Percentiles rank a stretch among this genome's conserved stretches.
phyloP scores from a whole-genome alignment of 2,329 filamentous ascomycete species.

The Calonectria montana region DNA sequence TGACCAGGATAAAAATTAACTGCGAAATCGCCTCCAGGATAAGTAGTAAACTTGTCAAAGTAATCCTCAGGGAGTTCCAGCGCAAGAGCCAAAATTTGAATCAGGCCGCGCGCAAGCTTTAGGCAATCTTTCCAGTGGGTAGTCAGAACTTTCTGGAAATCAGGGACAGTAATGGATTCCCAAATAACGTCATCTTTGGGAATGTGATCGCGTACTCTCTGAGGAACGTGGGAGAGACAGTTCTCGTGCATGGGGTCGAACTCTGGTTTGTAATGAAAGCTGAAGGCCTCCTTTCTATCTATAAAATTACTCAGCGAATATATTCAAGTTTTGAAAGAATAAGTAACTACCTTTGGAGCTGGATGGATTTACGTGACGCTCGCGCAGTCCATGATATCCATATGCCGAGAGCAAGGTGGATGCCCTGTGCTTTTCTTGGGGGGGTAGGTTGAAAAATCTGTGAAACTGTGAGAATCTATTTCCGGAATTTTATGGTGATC shows the following conservation, averaged over 20 bases:
- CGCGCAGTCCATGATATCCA: not conserved
- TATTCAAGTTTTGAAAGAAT: rapidly evolving
- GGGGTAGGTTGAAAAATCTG: not conserved
- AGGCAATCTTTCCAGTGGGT: slow-evolving; percentile 62
- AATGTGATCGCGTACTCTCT: not conserved
- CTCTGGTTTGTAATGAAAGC: slow-evolving; percentile 11
- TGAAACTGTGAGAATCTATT: not conserved
- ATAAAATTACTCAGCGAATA: not conserved
- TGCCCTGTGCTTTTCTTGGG: not conserved
- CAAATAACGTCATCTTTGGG: slow-evolving; percentile 7
- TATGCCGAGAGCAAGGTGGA: not conserved
- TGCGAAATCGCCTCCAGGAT: slow-evolving; percentile 10
- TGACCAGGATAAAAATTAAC: slow-evolving; percentile 14
- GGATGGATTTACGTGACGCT: not conserved
- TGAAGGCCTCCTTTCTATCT: slow-evolving; percentile 10
- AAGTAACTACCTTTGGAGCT: not conserved
- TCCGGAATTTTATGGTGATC: not conserved
- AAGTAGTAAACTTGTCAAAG: slow-evolving; percentile 55
- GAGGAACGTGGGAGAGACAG: not conserved
- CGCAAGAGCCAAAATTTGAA: slow-evolving; percentile 65
- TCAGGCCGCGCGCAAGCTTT: slow-evolving; percentile 61
- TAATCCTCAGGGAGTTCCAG: slow-evolving; percentile 64
- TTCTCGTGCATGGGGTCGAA: not conserved
- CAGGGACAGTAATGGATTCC: not conserved
- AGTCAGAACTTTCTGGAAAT: slow-evolving; percentile 58